These are phyloP conservation scores for Suillus tomentosus DNA, from an alignment of 768 basidiomycete genomes.

Conservation along the genomic window DNA sequence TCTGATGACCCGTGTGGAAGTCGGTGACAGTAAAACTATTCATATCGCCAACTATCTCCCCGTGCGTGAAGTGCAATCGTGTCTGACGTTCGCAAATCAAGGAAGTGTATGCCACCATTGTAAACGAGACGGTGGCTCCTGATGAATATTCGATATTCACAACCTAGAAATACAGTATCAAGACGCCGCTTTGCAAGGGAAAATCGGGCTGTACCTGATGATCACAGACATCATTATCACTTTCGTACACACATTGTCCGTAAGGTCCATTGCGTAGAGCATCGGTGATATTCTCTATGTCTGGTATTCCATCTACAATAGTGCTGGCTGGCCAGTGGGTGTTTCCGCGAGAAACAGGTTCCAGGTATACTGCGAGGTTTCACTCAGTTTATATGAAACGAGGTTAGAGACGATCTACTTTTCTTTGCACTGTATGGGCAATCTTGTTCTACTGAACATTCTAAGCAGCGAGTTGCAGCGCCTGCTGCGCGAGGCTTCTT, in stretches of 20 bases:
- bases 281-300: slow-evolving; percentile 81
- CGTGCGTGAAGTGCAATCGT: slow-evolving; percentile 81
- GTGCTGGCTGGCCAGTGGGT: slow-evolving; percentile 64
- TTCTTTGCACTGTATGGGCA: slow-evolving; percentile 90
- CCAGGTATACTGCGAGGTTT: slow-evolving; percentile 71
- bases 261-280: slow-evolving; percentile 74
- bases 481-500: slow-evolving; percentile 73
- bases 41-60: slow-evolving; percentile 92
- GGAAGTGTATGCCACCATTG: slow-evolving; percentile 86
- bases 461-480: slow-evolving; percentile 68
- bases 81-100: slow-evolving; percentile 82
- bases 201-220: slow-evolving; percentile 54
- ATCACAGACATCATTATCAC: slow-evolving; percentile 85
- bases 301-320: slow-evolving; percentile 79
- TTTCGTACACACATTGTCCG: slow-evolving; percentile 84
- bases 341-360: slow-evolving; percentile 56
- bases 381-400: slow-evolving; percentile 11
- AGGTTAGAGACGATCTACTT: slow-evolving; percentile 44
- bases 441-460: slow-evolving; percentile 69
- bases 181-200: background rate
- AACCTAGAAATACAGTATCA: slow-evolving; percentile 43
- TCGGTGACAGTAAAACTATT: slow-evolving; percentile 70
- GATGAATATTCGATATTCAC: slow-evolving; percentile 87
- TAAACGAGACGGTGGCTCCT: slow-evolving; percentile 82
- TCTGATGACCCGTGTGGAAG: slow-evolving; percentile 59